These are phyloP conservation scores for Aurifilum marmelostoma DNA, from an alignment of 2,329 filamentous ascomycete species.

Conservation along the genomic window DNA sequence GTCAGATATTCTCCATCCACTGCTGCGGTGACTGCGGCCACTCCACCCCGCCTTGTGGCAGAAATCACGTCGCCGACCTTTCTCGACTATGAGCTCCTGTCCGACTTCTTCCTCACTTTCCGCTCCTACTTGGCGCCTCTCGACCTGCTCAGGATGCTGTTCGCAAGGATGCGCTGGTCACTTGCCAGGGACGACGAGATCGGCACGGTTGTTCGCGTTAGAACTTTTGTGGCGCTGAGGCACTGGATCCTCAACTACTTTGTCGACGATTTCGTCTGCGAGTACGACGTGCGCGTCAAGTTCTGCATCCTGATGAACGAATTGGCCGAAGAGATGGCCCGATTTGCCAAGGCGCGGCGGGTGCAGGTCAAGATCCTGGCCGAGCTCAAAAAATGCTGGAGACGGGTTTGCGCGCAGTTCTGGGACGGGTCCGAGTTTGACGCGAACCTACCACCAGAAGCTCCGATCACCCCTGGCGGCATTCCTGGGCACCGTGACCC, in stretches of 20 bases:
- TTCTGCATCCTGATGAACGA: constrained; percentile 84
- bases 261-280: constrained; percentile 84
- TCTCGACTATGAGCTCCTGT: constrained; percentile 94
- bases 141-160: constrained; percentile 79
- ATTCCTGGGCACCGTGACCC: constrained; percentile 64
- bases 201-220: constrained; percentile 91
- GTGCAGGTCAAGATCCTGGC: constrained; percentile 81
- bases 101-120: constrained; percentile 97
- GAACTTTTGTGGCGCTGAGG: constrained; percentile 90
- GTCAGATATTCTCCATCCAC: constrained; percentile 77
- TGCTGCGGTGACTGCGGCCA: constrained; percentile 83
- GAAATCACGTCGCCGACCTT: constrained; percentile 97
- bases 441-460: constrained; percentile 61
- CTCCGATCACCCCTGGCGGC: constrained; percentile 77
- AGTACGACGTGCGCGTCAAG: constrained; percentile 71
- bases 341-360: constrained; percentile 49
- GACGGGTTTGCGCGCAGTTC: constrained; percentile 83
- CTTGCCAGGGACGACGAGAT: constrained; percentile 77
- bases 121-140: constrained; percentile 79
- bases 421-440: constrained; percentile 79
- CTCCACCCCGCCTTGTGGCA: constrained; percentile 85
- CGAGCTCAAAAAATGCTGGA: constrained; percentile 97
- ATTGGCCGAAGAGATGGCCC: constrained; percentile 59
- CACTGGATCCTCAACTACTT: constrained; percentile 99
- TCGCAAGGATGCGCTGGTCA: constrained; percentile 87